Evolutionary conservation across 2,329 filamentous ascomycete species (phyloP).

Genomic region (Plenodomus biglobosus): DNA sequence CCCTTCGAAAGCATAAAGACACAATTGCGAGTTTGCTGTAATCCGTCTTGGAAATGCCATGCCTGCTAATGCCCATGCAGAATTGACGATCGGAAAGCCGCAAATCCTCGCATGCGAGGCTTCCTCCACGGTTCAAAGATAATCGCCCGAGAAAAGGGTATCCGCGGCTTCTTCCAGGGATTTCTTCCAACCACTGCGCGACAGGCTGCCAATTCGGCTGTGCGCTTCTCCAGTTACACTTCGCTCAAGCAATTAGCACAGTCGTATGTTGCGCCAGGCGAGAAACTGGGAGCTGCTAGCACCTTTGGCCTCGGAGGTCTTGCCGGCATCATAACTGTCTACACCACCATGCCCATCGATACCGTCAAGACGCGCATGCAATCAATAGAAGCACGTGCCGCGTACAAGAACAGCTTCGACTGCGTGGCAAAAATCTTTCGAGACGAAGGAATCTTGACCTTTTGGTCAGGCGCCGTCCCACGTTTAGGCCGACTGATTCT

Average conservation of each 20-base stretch:
- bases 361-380: constrained; percentile 98
- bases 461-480: constrained; percentile 93
- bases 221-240: constrained; percentile 88
- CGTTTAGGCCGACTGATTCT: constrained; percentile 80
- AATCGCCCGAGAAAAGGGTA: constrained; percentile 83
- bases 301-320: constrained; percentile 91
- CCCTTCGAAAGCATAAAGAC: constrained; percentile 99
- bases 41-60: too few relatives aligned
- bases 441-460: constrained; percentile 84
- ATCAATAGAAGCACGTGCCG: constrained; percentile 77
- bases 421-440: constrained; percentile 83
- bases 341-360: constrained; percentile 70
- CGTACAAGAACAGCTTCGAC: constrained; percentile 85
- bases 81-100: constrained; percentile 90
- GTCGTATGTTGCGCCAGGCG: constrained; percentile 87
- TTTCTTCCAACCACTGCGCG: constrained; percentile 93
- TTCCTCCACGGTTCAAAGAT: constrained; percentile 88
- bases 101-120: constrained; percentile 82
- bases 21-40: constrained; percentile 60
- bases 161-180: constrained; percentile 94
- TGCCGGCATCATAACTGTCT: constrained; percentile 89
- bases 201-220: constrained; percentile 92
- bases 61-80: constrained; percentile 45
- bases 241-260: constrained; percentile 87
- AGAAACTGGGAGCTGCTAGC: constrained; percentile 84